Evolutionary conservation across 192 early-diverging fungal species (phyloP), one percentile per base, ranked within the genome.

Genomic region (Podila epicladia): DNA sequence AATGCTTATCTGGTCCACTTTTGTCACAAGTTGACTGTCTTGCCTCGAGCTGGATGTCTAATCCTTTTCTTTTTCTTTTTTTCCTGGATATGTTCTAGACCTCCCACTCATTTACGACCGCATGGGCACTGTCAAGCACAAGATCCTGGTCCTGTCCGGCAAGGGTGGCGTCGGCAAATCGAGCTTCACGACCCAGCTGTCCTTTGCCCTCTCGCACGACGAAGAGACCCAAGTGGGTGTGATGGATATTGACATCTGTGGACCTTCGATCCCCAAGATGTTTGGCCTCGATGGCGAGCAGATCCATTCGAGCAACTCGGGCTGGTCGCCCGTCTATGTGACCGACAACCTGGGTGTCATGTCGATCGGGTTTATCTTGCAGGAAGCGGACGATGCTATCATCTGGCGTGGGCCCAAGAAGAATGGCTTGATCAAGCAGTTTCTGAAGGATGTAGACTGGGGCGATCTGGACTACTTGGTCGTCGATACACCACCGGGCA

Each of bases 161-260:
- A 99, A 99, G 82, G 98, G 98, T 70, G 98, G 98, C 37, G 98
- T 99, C 3, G 98, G 98, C 62, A 99, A 99, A 85, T 92, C 91
- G 9, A 97, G 95, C 33, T 94, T 97, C 58, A 95, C 97, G 8
- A 90, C 96, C 9, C 93, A 97, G 70, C 92, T 99, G 9, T 93
- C 94, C 0, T 93, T 97, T 70, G 91, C 97, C 4, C 86, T 99
- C 9, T 86, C 90, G 1, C 74, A 89, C 29, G 85, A 86, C 60
- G 86, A 88, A 55, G 65, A 68, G 28, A 82, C 74, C 26, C 75
- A 85, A 67, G 89, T 96, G 3, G 98, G 98, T 2, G 92, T 98
- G 37, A 92, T 97, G 67, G 98, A 99, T 83, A 91, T 99, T 65
- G 98, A 99, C 83, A 90, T 99, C 6, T 97, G 97, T 72, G 98